These are phyloP conservation scores for Diaporthe aspalathi DNA, from an alignment of 2,329 filamentous ascomycete genomes.

Conservation along the genomic window DNA sequence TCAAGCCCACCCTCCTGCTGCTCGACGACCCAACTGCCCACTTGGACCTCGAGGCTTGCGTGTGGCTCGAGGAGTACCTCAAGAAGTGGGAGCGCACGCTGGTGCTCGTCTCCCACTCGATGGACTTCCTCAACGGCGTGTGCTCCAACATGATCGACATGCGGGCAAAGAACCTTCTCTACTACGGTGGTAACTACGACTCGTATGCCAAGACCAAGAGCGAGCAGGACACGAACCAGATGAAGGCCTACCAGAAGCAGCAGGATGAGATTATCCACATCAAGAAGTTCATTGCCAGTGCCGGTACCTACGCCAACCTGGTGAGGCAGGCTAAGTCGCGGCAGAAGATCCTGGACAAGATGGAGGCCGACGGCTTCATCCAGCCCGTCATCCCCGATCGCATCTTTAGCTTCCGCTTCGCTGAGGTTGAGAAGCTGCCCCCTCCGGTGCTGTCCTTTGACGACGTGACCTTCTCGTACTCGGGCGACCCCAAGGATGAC, in stretches of 20 bases:
- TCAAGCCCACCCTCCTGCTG: constrained; percentile 94
- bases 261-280: constrained; percentile 99
- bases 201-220: constrained; percentile 93
- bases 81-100: constrained; percentile 99
- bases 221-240: constrained; percentile 97
- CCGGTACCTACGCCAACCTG: constrained; percentile 99
- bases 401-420: constrained; percentile 98
- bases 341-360: constrained; percentile 99
- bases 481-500: constrained; percentile 87
- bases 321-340: constrained; percentile 98
- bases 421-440: constrained; percentile 98
- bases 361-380: constrained; percentile 99
- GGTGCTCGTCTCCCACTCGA: constrained; percentile 95
- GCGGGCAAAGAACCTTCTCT: constrained; percentile 86
- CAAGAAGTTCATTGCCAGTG: constrained; percentile 99
- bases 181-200: constrained; percentile 99
- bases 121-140: constrained; percentile 99
- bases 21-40: constrained; percentile 99
- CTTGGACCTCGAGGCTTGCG: constrained; percentile 98
- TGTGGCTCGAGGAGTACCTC: constrained; percentile 99
- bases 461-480: constrained; percentile 98
- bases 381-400: constrained; percentile 86
- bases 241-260: constrained; percentile 99
- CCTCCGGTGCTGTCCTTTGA: constrained; percentile 97
- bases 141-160: constrained; percentile 99